phyloP scores from a whole-genome alignment of 192 early-diverging fungal genomes.

The Rhizophlyctis rosea region DNA sequence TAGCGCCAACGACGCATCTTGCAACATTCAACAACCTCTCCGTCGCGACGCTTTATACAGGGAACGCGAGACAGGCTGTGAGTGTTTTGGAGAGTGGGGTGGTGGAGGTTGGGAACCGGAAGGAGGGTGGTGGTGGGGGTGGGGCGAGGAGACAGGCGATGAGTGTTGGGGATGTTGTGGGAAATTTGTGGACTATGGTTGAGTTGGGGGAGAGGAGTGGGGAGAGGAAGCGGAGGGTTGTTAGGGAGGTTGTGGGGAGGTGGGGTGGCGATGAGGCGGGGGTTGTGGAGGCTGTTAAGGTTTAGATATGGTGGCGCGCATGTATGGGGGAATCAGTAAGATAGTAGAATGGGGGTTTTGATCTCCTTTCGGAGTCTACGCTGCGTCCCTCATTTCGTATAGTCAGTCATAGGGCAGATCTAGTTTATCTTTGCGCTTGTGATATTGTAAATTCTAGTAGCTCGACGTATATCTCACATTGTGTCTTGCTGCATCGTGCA shows the following conservation, averaged over 20 bases:
- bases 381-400: no score
- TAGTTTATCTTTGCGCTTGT: background rate
- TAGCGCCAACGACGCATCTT: constrained; percentile 13
- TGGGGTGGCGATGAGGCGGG: constrained; percentile 40
- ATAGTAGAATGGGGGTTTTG: background rate
- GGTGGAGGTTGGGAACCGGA: constrained; percentile 26
- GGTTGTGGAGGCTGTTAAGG: constrained; percentile 37
- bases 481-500: background rate
- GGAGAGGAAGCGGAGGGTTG: constrained; percentile 38
- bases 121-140: no score
- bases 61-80: constrained; percentile 39
- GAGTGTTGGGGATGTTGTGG: constrained; percentile 26
- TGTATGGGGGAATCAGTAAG: background rate
- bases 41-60: constrained; percentile 40
- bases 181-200: constrained; percentile 46
- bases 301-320: background rate
- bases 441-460: background rate
- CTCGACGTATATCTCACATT: background rate
- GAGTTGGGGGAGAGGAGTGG: constrained; percentile 39
- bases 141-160: no score
- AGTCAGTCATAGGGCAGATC: background rate
- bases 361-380: no score
- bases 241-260: constrained; percentile 32
- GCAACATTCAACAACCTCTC: constrained; percentile 48
- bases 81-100: constrained; percentile 36